Conservation (phyloP, 495 filamentous ascomycete species). For the Xylaria venustula region DNA sequence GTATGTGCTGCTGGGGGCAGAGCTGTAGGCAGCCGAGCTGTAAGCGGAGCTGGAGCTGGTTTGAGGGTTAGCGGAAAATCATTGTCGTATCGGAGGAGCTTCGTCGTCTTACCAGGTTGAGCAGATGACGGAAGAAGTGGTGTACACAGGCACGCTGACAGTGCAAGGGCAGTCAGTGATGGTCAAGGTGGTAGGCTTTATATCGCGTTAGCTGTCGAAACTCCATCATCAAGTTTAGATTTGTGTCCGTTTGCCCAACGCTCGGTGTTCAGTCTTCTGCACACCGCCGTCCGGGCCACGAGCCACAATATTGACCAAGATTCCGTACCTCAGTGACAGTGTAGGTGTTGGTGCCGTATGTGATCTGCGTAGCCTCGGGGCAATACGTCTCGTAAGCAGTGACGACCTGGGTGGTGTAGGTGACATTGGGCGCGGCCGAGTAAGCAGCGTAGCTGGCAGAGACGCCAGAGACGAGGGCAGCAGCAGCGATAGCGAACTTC, state of each 20-base stretch:
- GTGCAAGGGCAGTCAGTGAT: conserved; percentile 79
- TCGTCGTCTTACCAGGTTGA: conserved; percentile 56
- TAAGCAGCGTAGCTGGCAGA: conserved; percentile 51
- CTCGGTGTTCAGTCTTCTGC: no score
- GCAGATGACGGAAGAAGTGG: conserved; percentile 63
- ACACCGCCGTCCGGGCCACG: neutral
- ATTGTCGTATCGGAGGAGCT: neutral
- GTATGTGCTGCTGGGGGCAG: conserved; percentile 24
- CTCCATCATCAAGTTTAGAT: no score
- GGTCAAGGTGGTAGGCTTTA: conserved; percentile 71
- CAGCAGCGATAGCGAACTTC: conserved; percentile 69
- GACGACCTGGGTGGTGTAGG: conserved; percentile 73
- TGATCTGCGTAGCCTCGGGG: conserved; percentile 71
- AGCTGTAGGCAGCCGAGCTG: conserved; percentile 24
- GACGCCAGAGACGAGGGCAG: conserved; percentile 62
- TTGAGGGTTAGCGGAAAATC: neutral
- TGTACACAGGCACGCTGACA: conserved; percentile 66
- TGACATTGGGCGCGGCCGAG: conserved; percentile 40
- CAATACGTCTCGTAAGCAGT: conserved; percentile 84
- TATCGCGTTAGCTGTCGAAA: conserved; percentile 16
- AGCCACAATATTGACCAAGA: neutral
- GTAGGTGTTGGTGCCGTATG: conserved; percentile 70
- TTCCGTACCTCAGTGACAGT: conserved; percentile 64
- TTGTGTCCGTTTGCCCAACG: neutral
- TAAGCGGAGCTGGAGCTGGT: conserved; percentile 3